phyloP scores from a whole-genome alignment of 2,329 filamentous ascomycete genomes.

The Xylariaceae sp. region DNA sequence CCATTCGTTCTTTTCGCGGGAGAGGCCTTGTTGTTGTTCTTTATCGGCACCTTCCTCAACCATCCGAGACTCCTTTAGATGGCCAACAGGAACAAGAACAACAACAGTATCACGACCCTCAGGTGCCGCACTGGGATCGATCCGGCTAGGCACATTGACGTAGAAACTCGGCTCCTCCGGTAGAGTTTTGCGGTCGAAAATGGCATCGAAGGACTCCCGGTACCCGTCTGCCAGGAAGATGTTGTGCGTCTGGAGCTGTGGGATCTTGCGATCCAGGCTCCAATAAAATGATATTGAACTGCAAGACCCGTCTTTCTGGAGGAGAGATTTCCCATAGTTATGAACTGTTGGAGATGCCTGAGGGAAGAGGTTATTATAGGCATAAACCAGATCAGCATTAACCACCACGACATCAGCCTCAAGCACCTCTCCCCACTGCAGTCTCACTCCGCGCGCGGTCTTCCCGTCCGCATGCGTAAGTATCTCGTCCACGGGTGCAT shows the following conservation, averaged over 20 bases:
- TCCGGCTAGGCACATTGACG: slow-evolving; percentile 68
- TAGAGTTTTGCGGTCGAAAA: slow-evolving; percentile 66
- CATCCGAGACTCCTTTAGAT: slow-evolving; percentile 49
- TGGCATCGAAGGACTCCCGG: slow-evolving; percentile 68
- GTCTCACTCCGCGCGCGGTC: slow-evolving; percentile 54
- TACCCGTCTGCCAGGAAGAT: slow-evolving; percentile 75
- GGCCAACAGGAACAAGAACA: slow-evolving; percentile 68
- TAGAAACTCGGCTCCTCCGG: slow-evolving; percentile 70
- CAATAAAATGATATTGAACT: slow-evolving; percentile 77
- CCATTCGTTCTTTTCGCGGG: slow-evolving; percentile 56
- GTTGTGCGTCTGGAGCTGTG: slow-evolving; percentile 66
- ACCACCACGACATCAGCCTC: slow-evolving; percentile 63
- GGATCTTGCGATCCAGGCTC: slow-evolving; percentile 57
- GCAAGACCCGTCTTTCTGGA: slow-evolving; percentile 57
- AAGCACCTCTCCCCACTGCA: slow-evolving; percentile 55
- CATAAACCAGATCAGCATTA: slow-evolving; percentile 71
- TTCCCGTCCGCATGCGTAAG: slow-evolving; percentile 48
- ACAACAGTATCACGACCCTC: slow-evolving; percentile 61
- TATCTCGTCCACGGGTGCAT: slow-evolving; percentile 54
- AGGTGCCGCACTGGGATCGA: slow-evolving; percentile 66
- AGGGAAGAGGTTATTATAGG: slow-evolving; percentile 67
- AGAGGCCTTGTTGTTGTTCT: slow-evolving; percentile 34
- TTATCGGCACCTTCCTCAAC: slow-evolving; percentile 13
- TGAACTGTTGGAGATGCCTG: slow-evolving; percentile 27
- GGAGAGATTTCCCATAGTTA: slow-evolving; percentile 36